Conservation (phyloP, 345 rosid species). For the Fremontodendron californicum region DNA sequence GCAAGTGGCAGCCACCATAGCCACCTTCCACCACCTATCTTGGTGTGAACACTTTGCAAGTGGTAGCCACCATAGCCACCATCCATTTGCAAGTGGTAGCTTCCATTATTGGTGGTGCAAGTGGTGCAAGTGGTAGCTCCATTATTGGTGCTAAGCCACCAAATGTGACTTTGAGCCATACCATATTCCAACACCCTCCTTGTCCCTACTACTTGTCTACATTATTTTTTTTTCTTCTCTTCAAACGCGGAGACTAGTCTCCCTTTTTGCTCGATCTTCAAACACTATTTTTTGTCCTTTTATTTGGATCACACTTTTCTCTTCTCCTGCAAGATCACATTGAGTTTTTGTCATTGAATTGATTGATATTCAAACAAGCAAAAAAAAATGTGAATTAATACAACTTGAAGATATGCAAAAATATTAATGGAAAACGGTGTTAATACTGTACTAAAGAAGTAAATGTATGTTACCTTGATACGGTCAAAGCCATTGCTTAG, state of each 20-base stretch:
- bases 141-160: too few relatives aligned
- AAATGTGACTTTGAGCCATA: too few relatives aligned
- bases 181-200: too few relatives aligned
- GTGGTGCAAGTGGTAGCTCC: too few relatives aligned
- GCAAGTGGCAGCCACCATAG: too few relatives aligned
- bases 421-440: not conserved
- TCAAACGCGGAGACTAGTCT: too few relatives aligned
- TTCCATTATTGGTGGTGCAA: too few relatives aligned
- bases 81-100: too few relatives aligned
- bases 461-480: not conserved
- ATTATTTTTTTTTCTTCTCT: not conserved
- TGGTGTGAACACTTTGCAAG: too few relatives aligned
- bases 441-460: not conserved
- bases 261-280: too few relatives aligned
- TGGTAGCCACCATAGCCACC: too few relatives aligned
- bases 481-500: conserved; percentile 19
- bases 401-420: not conserved
- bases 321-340: not conserved
- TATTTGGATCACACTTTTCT: not conserved
- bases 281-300: not conserved
- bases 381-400: not conserved
- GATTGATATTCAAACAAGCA: not conserved
- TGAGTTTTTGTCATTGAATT: not conserved
- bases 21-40: too few relatives aligned
- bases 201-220: not conserved